Conservation (phyloP, 192 early-diverging fungal genomes). For the Coemansia erecta region DNA sequence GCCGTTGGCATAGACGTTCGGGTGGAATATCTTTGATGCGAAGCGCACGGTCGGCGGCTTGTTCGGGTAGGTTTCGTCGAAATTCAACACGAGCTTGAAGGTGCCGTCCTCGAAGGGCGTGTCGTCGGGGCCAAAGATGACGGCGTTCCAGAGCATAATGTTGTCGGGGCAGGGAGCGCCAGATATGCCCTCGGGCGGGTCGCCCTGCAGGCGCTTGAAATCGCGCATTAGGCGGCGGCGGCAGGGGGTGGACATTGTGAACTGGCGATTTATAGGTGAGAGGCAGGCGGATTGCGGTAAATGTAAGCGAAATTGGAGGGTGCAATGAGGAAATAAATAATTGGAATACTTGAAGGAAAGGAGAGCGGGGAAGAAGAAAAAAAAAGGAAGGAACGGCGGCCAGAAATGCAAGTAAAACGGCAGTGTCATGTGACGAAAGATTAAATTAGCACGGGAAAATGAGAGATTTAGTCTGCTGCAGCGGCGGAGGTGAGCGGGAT, state of each 20-base stretch:
- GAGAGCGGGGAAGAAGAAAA: no score
- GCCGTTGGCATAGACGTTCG: constrained; percentile 96
- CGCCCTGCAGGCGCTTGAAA: constrained; percentile 92
- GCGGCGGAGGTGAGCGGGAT: no score
- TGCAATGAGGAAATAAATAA: no score
- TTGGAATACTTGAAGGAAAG: no score
- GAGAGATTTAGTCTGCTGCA: no score
- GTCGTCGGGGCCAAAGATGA: constrained; percentile 96
- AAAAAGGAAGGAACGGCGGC: no score
- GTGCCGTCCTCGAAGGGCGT: constrained; percentile 98
- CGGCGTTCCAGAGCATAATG: constrained; percentile 97
- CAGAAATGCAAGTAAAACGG: no score
- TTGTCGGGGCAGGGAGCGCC: constrained; percentile 95
- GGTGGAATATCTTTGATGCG: constrained; percentile 95
- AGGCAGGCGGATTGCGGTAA: no score
- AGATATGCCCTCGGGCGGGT: constrained; percentile 84
- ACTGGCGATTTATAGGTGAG: no score
- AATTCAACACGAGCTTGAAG: constrained; percentile 89
- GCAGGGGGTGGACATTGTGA: constrained; percentile 58
- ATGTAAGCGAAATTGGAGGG: no score
- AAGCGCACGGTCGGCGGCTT: constrained; percentile 96
- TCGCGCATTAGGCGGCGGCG: constrained; percentile 96
- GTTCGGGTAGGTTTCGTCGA: constrained; percentile 98
- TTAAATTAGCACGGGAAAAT: no score
- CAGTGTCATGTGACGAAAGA: no score